A percentile compares a stretch with the other conserved stretches of the same genome.
phyloP scores from a whole-genome alignment of 495 filamentous ascomycete species.

The Hypoxylon fuscum region DNA sequence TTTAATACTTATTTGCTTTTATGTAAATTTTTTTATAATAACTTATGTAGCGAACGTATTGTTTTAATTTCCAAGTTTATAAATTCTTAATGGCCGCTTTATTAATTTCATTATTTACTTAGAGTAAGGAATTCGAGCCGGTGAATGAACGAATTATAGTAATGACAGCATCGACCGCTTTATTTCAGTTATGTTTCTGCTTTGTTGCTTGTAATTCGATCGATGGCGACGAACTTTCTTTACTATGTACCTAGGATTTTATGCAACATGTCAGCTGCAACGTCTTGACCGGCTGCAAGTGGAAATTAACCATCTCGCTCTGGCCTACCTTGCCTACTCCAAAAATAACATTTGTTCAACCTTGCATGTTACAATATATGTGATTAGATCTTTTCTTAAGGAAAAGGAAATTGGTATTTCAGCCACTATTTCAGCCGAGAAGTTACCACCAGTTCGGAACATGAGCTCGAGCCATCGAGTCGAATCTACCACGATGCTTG shows the following conservation, averaged over 20 bases:
- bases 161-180: constrained; percentile 14
- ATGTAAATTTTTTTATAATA: too few relatives aligned
- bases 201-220: constrained; percentile 3
- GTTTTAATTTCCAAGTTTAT: too few relatives aligned
- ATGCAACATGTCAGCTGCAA: constrained; percentile 20
- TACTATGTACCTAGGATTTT: constrained; percentile 13
- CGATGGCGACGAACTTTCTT: constrained; percentile 11
- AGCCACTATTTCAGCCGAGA: constrained; percentile 10
- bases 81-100: too few relatives aligned
- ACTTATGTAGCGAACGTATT: too few relatives aligned
- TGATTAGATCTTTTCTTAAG: neutral
- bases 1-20: too few relatives aligned
- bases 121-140: neutral
- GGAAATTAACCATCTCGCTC: constrained; percentile 27
- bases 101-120: too few relatives aligned
- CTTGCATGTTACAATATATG: neutral
- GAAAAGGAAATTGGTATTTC: constrained; percentile 15
- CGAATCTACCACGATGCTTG: neutral
- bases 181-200: constrained; percentile 5
- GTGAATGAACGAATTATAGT: too few relatives aligned
- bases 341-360: constrained; percentile 26
- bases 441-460: constrained; percentile 14
- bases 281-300: constrained; percentile 23
- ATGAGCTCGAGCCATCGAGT: constrained; percentile 11
- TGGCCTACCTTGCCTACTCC: constrained; percentile 17